These are phyloP conservation scores for Strigomonas culicis DNA, from an alignment of 208 protist species.

Conservation along the genomic window DNA sequence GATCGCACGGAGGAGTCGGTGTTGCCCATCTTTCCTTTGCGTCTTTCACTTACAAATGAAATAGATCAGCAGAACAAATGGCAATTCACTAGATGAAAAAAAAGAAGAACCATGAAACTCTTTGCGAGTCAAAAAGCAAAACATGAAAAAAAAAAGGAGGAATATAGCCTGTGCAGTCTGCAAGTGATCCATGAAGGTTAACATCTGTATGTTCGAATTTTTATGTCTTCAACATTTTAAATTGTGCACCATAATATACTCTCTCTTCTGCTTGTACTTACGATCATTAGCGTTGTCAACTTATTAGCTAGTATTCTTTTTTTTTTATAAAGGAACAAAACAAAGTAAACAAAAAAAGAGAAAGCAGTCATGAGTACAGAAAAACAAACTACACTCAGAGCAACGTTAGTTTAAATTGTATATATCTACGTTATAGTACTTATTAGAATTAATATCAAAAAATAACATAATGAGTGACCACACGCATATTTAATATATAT, in stretches of 20 bases:
- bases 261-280: background rate
- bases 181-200: too few species aligned
- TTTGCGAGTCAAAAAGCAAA: background rate
- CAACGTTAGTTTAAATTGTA: too few species aligned
- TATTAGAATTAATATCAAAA: too few species aligned
- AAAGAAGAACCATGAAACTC: background rate
- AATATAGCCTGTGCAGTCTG: background rate
- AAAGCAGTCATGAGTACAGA: background rate
- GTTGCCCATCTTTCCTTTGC: too few species aligned
- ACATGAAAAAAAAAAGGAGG: conserved; percentile 1
- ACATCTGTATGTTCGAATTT: background rate
- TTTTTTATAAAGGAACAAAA: background rate
- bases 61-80: too few species aligned
- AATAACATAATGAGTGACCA: too few species aligned
- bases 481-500: too few species aligned
- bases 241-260: background rate
- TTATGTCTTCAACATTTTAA: background rate
- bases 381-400: too few species aligned
- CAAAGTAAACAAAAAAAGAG: background rate
- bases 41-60: too few species aligned
- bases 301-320: too few species aligned
- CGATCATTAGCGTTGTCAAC: background rate
- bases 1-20: background rate
- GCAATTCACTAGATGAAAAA: background rate
- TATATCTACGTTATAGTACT: too few species aligned